Evolutionary conservation across 2,329 filamentous ascomycete genomes (phyloP).

Genomic region (Pseudogymnoascus pannorum): DNA sequence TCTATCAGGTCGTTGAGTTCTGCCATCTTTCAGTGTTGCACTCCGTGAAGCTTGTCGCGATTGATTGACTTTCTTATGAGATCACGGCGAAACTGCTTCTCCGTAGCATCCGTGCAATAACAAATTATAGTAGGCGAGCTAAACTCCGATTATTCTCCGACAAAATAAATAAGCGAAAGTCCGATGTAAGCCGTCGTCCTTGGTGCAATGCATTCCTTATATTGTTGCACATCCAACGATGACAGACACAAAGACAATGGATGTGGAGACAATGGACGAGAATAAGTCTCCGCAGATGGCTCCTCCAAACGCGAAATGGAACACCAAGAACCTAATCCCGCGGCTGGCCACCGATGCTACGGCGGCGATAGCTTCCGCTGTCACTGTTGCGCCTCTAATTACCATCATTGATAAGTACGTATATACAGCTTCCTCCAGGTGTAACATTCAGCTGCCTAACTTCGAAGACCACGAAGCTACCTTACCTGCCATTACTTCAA

Average conservation of each 20-base stretch:
- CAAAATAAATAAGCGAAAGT: conserved; percentile 1
- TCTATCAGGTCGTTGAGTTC: not conserved
- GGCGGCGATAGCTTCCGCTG: conserved; percentile 64
- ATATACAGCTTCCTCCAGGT: not conserved
- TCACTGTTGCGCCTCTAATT: conserved; percentile 74
- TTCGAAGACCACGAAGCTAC: conserved; percentile 5
- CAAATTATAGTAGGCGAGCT: not conserved
- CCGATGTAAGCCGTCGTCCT: not conserved
- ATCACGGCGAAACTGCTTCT: conserved; percentile 1
- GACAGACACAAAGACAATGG: not conserved
- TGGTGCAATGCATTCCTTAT: not conserved
- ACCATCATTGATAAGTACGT: conserved; percentile 77
- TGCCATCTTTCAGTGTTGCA: not conserved
- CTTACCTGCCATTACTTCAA: not conserved
- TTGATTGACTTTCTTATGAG: not conserved
- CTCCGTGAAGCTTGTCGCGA: not conserved
- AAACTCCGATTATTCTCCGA: conserved; percentile 6
- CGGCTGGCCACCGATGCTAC: conserved; percentile 61
- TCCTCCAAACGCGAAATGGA: conserved; percentile 47
- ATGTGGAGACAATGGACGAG: not conserved
- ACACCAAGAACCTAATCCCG: conserved; percentile 63
- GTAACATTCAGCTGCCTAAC: not conserved
- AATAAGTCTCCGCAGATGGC: not conserved
- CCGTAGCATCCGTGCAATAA: not conserved
- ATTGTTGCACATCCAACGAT: not conserved